Evolutionary conservation across 1,139 yeast genomes (phyloP), one percentile per base, ranked within the genome.

Genomic region (Suhomyces guaymorum): DNA sequence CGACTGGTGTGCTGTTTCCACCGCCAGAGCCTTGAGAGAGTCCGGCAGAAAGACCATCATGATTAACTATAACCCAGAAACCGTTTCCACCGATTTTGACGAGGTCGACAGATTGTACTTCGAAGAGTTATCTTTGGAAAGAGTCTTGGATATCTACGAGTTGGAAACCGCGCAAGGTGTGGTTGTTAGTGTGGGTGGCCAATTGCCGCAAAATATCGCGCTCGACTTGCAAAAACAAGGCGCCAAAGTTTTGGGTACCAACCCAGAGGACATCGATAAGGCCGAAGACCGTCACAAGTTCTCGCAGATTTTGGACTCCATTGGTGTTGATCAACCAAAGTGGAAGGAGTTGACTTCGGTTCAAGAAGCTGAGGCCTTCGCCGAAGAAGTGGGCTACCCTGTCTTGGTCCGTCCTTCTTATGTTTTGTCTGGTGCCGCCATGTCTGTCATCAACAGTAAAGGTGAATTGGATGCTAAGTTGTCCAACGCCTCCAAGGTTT

Each of bases 251-350:
- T 73, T 92, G 47, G 98, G 98, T 59, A 92, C 98, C 33, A 75
- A 86, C 57, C 98, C 98, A 33, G 85, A 80, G 61, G 95, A 88
- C 62, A 92, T 92, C 55, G 98, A 92, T 67, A 82, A 82, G 60
- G 98, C 98, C 38, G 98, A 92, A 73, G 95, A 92, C 68, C 87
- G 98, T 72, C 96, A 92, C 71, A 90, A 92, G 72, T 92, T 92
- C 66, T 90, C 97, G 19, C 85, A 88, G 43, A 90, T 92, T 54
- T 76, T 92, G 58, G 98, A 92, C 61, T 80, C 92, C 30, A 87
- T 92, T 59, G 61, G 59, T 24, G 87, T 92, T 51, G 97, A 89
- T 63, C 98, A 92, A 73, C 98, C 98, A 26, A 84, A 86, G 46
- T 92, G 98, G 98, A 88, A 87, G 64, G 98, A 92, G 66, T 78